Base-by-base conservation (phyloP, 2,329 filamentous ascomycete genomes). In the Ceratocystis harringtonii region DNA sequence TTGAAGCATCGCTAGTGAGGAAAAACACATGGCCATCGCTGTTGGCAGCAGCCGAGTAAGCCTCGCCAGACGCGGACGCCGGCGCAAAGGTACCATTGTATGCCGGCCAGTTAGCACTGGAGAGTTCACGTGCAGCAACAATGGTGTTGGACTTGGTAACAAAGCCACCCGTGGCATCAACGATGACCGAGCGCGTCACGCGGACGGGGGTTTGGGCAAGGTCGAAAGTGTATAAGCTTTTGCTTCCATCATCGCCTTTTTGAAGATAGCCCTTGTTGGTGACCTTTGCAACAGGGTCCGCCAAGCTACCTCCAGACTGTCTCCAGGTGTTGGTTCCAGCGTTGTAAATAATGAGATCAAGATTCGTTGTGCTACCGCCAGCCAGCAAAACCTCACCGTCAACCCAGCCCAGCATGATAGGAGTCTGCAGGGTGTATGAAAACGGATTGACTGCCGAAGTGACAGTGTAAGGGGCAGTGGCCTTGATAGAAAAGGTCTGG, bases 31-130 rank as follows among this genome's bases (percentile, higher is more conserved):
- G 76, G 2, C 87, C 89, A 68, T 82, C 75, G 1, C 80, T 71
- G 68, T 83, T 85, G 70, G 86, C 81, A 0, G 91, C 88, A 17
- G 95, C 73, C 0, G 89, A 86, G 71, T 84, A 95, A 60, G 84
- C 82, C n/a, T 78, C 79, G 69, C 91, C 81, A 5, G 79, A 83
- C 7, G 75, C 78, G 1, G 68, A 71, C 0, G 76, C 81, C 0
- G 92, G 88, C 0, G 88, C 92, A 52, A 86, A 75, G 0, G 85
- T 87, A 63, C 77, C 80, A 75, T 96, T 92, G 75, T 96, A 96
- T 2, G 79, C 71, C 1, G 92, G 91, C 84, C 90, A 95, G 70
- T 85, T 78, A 25, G 76, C 76, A 30, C 85, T 72, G 0, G 83
- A 85, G 36, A 89, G 74, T 17, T 79, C 57, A 65, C 69, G 67